phyloP scores from a whole-genome alignment of 805 yeast species.

The Yamadazyma kitorensis region DNA sequence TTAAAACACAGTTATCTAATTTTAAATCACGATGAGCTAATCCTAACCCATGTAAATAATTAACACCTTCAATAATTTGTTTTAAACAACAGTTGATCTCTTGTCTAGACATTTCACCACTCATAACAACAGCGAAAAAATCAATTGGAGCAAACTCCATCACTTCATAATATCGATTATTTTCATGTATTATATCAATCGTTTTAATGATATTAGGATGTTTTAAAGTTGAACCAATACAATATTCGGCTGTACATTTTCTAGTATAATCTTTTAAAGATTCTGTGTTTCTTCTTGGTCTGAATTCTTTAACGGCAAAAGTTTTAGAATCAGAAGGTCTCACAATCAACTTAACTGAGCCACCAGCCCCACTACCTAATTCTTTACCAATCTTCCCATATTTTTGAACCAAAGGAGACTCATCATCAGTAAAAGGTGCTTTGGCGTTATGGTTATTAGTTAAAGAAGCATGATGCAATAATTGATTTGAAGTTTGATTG shows the following conservation, averaged over 20 bases:
- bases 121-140: conserved; percentile 91
- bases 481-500: conserved; percentile 36
- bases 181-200: conserved; percentile 85
- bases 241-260: conserved; percentile 90
- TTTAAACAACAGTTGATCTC: conserved; percentile 90
- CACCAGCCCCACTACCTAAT: conserved; percentile 95
- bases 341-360: conserved; percentile 73
- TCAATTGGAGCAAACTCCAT: conserved; percentile 96
- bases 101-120: conserved; percentile 75
- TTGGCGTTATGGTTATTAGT: conserved; percentile 33
- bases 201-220: conserved; percentile 91
- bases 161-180: conserved; percentile 81
- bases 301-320: conserved; percentile 91
- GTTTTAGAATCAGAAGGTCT: conserved; percentile 64
- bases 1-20: conserved; percentile 88
- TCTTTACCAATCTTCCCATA: conserved; percentile 82
- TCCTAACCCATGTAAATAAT: conserved; percentile 80
- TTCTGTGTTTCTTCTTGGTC: conserved; percentile 72
- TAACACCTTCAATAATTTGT: conserved; percentile 77
- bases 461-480: conserved; percentile 35
- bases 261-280: conserved; percentile 82
- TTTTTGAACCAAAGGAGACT: conserved; percentile 64
- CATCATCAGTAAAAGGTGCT: conserved; percentile 30
- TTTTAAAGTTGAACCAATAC: conserved; percentile 86
- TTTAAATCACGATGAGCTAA: conserved; percentile 90